phyloP scores from a whole-genome alignment of 2,329 filamentous ascomycete genomes.

The Mycocentrospora acerina region DNA sequence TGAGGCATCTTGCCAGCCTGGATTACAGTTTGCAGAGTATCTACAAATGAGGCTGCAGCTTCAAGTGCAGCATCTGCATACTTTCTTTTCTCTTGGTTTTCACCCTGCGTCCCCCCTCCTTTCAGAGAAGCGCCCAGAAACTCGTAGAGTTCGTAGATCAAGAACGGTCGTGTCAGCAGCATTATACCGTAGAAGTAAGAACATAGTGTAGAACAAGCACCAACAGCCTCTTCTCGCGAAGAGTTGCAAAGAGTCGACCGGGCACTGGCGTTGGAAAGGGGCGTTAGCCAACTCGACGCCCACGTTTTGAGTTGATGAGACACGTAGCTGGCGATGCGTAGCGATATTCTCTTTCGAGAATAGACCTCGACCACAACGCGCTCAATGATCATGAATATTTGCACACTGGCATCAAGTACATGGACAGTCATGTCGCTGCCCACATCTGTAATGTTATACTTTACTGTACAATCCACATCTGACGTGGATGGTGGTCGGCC shows the following conservation, averaged over 20 bases:
- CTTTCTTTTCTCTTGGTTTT: constrained; percentile 28
- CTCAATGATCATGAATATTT: constrained; percentile 53
- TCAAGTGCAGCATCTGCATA: constrained; percentile 36
- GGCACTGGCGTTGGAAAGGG: constrained; percentile 27
- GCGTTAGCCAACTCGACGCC: constrained; percentile 41
- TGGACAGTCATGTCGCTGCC: constrained; percentile 17
- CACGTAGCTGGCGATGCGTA: constrained; percentile 45
- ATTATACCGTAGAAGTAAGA: constrained; percentile 59
- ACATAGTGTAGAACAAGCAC: constrained; percentile 53
- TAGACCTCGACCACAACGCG: constrained; percentile 51
- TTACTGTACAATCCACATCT: constrained; percentile 52
- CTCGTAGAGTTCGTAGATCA: constrained; percentile 53
- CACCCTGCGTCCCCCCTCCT: constrained; percentile 24
- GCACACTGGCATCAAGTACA: constrained; percentile 40
- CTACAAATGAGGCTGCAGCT: constrained; percentile 29
- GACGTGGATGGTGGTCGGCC: constrained; percentile 57
- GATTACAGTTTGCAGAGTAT: constrained; percentile 25
- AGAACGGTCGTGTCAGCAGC: constrained; percentile 55
- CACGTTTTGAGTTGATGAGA: constrained; percentile 45
- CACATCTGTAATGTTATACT: constrained; percentile 34
- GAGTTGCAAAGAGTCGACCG: constrained; percentile 22
- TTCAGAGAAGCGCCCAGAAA: constrained; percentile 35
- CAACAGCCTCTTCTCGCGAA: constrained; percentile 33
- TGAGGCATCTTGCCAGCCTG: constrained; percentile 21
- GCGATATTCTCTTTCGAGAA: constrained; percentile 44